Evolutionary conservation across 2,329 filamentous ascomycete genomes (phyloP), one percentile per base, ranked within the genome.

Genomic region (Cercospora sojina): DNA sequence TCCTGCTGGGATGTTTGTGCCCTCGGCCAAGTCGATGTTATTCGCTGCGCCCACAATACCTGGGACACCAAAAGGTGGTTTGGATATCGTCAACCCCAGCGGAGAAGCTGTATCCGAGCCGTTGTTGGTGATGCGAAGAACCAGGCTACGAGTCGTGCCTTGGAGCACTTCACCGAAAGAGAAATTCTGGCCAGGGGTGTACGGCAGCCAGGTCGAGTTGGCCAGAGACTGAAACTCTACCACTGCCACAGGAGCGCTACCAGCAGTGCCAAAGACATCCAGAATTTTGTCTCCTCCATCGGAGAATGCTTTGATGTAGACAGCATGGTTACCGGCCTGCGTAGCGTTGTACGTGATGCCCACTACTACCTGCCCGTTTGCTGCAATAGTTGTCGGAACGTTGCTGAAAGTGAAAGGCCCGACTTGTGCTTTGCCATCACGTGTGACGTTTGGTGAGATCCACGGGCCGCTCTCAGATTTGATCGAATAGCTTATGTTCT

Each of bases 111-210:
- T 49, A 25, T 27, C 29, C 9, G 64, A 65, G 29, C 64, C 64
- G n/a, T 65, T 65, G 49, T 65, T 65, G 4, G 64, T 65, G 8
- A 65, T 57, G 2, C 64, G 64, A 59, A 65, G 20, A 8, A 61
- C 20, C 18, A 65, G 13, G 18, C 49, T 61, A 3, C 64, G 58
- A 7, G 51, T 56, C 7, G 58, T 56, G 10, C 64, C 64, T 49
- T 53, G 47, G 13, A 55, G 43, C 10, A 65, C 64, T 10, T 65
- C 29, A 6, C 64, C 64, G 9, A 65, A 65, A 8, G 64, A 47
- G 12, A 65, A 65, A 18, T 65, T 65, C 38, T 62, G 58, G 23
- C 59, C 64, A 10, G 43, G 35, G 8, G 41, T 47, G n/a, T 65
- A 65, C 13, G 58, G 47, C 18, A 56, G 18, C 64, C 58, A 65